A percentile compares a stretch with the other conserved stretches of the same genome.
These are phyloP conservation scores for Fonsecaea monophora DNA, from an alignment of 2,329 filamentous ascomycete species.

Conservation along the genomic window DNA sequence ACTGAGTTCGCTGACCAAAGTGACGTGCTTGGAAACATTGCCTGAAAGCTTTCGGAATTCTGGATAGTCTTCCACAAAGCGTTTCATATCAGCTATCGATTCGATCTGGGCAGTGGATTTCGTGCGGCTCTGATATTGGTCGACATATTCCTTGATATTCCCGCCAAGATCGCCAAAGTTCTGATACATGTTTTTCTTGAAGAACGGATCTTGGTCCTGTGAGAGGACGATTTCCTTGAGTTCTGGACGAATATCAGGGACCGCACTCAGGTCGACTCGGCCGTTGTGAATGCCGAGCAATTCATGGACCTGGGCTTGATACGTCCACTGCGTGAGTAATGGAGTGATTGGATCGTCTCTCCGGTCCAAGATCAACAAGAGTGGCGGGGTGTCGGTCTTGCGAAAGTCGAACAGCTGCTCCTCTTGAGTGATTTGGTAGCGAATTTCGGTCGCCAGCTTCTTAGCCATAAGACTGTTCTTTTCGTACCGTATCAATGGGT, in stretches of 20 bases:
- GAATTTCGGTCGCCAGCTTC: conserved; percentile 90
- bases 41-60: conserved; percentile 96
- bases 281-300: conserved; percentile 92
- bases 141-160: conserved; percentile 98
- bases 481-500: conserved; percentile 89
- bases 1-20: conserved; percentile 90
- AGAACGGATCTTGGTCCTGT: conserved; percentile 97
- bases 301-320: conserved; percentile 99
- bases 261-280: conserved; percentile 82
- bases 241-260: conserved; percentile 84
- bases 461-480: conserved; percentile 89
- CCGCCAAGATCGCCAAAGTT: conserved; percentile 96
- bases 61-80: conserved; percentile 97
- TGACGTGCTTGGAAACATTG: conserved; percentile 98
- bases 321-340: conserved; percentile 95
- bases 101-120: conserved; percentile 96
- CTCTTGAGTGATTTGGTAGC: conserved; percentile 93
- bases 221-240: conserved; percentile 93
- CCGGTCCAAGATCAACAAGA: conserved; percentile 87
- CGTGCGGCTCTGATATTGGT: conserved; percentile 97
- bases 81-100: conserved; percentile 98
- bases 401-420: conserved; percentile 96
- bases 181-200: conserved; percentile 98
- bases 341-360: conserved; percentile 95
- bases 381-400: conserved; percentile 90